phyloP scores from a whole-genome alignment of 2,329 filamentous ascomycete genomes.

The Nemania serpens region DNA sequence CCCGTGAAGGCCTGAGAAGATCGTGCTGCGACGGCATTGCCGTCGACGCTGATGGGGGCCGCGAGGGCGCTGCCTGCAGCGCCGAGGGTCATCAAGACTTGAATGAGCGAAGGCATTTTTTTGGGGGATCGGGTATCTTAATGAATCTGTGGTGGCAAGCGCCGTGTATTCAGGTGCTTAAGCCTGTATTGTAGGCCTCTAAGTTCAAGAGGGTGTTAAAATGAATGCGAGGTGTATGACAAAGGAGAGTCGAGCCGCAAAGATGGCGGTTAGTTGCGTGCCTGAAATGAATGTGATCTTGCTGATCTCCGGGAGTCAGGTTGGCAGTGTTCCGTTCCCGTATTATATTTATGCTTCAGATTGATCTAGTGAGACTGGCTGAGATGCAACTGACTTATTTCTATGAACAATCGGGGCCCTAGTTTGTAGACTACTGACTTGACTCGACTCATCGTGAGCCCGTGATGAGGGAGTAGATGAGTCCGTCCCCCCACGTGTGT shows the following conservation, averaged over 20 bases:
- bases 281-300: slow-evolving; percentile 13
- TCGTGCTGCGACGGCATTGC: not conserved
- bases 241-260: slow-evolving; percentile 17
- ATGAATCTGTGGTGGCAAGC: not conserved
- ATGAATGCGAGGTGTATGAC: slow-evolving; percentile 10
- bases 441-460: not conserved
- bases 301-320: not conserved
- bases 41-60: slow-evolving; percentile 3
- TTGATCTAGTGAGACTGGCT: not conserved
- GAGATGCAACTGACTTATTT: not conserved
- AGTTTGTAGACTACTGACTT: not conserved
- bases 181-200: too few relatives aligned
- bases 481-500: not conserved
- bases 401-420: not conserved
- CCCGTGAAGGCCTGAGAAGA: slow-evolving; percentile 25
- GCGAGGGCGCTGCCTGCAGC: slow-evolving; percentile 27
- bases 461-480: not conserved
- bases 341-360: slow-evolving; percentile 21
- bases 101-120: slow-evolving; percentile 34
- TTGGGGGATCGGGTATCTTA: slow-evolving; percentile 7
- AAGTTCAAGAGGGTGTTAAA: slow-evolving; percentile 7
- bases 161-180: too few relatives aligned
- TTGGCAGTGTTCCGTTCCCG: not conserved
- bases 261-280: slow-evolving; percentile 11
- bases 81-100: slow-evolving; percentile 29